Evolutionary conservation across 2,329 filamentous ascomycete genomes (phyloP), one percentile per base, ranked within the genome.

Genomic region (Penicillium oxalicum): DNA sequence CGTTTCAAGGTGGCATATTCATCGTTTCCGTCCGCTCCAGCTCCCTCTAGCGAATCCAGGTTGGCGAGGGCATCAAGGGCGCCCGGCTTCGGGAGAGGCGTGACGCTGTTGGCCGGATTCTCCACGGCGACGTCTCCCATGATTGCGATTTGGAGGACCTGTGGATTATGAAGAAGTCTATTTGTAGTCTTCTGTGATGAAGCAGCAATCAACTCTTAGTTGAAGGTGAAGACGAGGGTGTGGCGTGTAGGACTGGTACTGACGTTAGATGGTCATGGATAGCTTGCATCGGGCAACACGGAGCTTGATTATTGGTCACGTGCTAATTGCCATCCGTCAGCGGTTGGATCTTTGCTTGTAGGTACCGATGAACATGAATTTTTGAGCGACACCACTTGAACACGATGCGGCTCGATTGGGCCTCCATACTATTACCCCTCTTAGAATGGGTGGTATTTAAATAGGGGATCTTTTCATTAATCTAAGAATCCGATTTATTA

Each of bases 1-100:
- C 94, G 93, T 79, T 98, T 98, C 71, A 97, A 80, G 36, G 86
- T 90, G 45, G 88, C 89, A 71, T 98, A 98, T 69, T 97, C 91
- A 70, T 97, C 91, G 57, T 83, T 87, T 43, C 84, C 85, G 64
- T 95, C 90, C 48, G 82, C 82, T 12, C 83, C 80, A 53, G 90
- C 77, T 52, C 89, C 90, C 71, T 96, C 91, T 56, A 96, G 83
- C 60, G 86, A 85, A 69, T 95, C 90, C 71, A 95, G 86, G 71
- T 88, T 91, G 36, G 89, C 87, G 73, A 95, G 93, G 64, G 86
- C 84, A 54, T 82, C 75, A 53, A 85, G 87, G 44, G 85, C 82
- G 62, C 83, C 79, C 65, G 84, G 77, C 77, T 89, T 94, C 77
- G 87, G 91, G 74, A 90, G 86, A 70, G 86, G 84, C 67, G 83